Evolutionary conservation across 306 rosid species (phyloP).

Genomic region (Senna tora): DNA sequence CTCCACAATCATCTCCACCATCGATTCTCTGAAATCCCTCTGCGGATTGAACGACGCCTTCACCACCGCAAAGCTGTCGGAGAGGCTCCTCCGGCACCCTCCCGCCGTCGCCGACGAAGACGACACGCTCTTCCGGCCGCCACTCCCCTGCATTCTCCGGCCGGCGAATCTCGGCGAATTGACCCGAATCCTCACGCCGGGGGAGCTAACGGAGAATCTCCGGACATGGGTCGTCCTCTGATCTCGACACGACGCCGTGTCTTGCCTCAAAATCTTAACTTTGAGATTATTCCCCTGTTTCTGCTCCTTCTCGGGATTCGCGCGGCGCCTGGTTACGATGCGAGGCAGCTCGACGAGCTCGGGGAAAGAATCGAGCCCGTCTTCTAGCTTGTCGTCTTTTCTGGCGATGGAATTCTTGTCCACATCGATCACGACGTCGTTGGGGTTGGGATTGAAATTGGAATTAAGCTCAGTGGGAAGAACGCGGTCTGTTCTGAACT

Average conservation of each 20-base stretch:
- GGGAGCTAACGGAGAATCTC: conserved; percentile 59
- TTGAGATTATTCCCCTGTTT: conserved; percentile 37
- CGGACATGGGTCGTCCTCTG: conserved; percentile 43
- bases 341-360: conserved; percentile 66
- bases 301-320: conserved; percentile 43
- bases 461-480: conserved; percentile 47
- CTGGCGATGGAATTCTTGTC: conserved; percentile 50
- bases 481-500: conserved; percentile 74
- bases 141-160: conserved; percentile 40
- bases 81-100: conserved; percentile 52
- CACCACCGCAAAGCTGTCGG: conserved; percentile 78
- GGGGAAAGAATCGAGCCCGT: conserved; percentile 49
- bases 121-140: conserved; percentile 52
- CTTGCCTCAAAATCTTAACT: conserved; percentile 47
- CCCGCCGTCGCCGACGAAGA: not conserved
- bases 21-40: conserved; percentile 87
- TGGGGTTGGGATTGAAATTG: conserved; percentile 39
- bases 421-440: conserved; percentile 66
- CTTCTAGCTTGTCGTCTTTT: conserved; percentile 40
- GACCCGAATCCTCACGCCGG: conserved; percentile 62
- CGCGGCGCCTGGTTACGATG: conserved; percentile 68
- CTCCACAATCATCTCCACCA: conserved; percentile 96
- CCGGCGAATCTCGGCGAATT: conserved; percentile 63
- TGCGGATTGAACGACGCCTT: conserved; percentile 84
- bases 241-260: conserved; percentile 10